Conservation (phyloP, 2,329 filamentous ascomycete species). For the Xylariaceae sp. region DNA sequence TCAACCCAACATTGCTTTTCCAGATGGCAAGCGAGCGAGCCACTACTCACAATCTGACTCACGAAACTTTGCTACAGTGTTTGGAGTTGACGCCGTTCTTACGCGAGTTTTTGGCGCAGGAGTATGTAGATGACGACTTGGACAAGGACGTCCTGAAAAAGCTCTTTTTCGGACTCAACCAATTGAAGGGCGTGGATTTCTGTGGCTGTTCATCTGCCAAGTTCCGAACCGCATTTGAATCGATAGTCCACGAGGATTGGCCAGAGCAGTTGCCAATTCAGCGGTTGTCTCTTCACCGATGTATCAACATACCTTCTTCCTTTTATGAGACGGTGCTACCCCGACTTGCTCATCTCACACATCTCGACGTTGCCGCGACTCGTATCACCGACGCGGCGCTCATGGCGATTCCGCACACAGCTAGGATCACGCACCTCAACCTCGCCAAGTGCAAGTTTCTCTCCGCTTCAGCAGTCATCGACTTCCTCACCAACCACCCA, state of each 20-base stretch:
- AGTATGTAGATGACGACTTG: constrained; percentile 76
- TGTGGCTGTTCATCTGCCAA: constrained; percentile 66
- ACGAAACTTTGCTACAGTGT: constrained; percentile 67
- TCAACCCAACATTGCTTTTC: constrained; percentile 75
- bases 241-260: constrained; percentile 50
- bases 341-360: constrained; percentile 65
- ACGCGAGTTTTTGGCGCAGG: constrained; percentile 74
- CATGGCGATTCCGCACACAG: constrained; percentile 65
- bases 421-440: constrained; percentile 72
- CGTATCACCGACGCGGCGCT: constrained; percentile 70
- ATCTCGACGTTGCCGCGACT: constrained; percentile 76
- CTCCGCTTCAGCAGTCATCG: constrained; percentile 61
- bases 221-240: constrained; percentile 64
- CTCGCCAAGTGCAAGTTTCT: constrained; percentile 71
- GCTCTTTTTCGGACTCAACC: constrained; percentile 63
- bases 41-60: constrained; percentile 71
- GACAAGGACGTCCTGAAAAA: constrained; percentile 64
- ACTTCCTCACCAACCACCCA: constrained; percentile 68
- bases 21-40: constrained; percentile 70
- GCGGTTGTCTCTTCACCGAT: constrained; percentile 74
- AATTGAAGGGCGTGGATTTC: constrained; percentile 68
- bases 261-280: constrained; percentile 56
- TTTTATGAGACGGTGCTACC: constrained; percentile 69
- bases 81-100: constrained; percentile 68
- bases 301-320: constrained; percentile 62